A percentile compares a stretch with the other conserved stretches of the same genome.
Conservation (phyloP, 2,329 filamentous ascomycete genomes). For the Ophiostoma perfectum region DNA sequence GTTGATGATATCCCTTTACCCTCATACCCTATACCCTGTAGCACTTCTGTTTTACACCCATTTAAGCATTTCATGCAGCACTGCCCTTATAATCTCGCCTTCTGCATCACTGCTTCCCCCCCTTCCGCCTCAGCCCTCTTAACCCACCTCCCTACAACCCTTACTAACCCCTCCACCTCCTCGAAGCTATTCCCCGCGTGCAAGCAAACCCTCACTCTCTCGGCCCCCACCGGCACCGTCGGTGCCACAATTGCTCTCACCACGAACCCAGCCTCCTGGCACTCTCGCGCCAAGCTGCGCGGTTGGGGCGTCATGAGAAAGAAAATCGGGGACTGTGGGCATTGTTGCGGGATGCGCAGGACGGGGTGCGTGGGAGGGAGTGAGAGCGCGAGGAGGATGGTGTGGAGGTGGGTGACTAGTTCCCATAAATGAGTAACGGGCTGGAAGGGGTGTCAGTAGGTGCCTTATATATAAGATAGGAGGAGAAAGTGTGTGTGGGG, state of each 20-base stretch:
- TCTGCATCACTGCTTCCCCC: background rate
- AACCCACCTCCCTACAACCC: background rate
- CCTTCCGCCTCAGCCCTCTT: background rate
- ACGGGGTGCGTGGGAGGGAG: background rate
- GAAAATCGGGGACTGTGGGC: background rate
- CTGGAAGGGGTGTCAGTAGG: background rate
- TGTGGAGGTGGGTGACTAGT: background rate
- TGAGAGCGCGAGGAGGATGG: background rate
- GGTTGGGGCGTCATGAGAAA: conserved; percentile 48
- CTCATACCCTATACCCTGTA: no score
- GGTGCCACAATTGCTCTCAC: conserved; percentile 63
- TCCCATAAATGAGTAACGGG: background rate
- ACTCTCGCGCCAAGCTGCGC: conserved; percentile 52
- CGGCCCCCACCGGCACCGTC: conserved; percentile 58
- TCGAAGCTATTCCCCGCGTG: background rate
- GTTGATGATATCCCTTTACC: no score
- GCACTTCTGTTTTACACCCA: no score
- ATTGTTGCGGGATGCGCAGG: background rate
- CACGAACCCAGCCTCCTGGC: conserved; percentile 54
- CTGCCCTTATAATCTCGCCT: background rate
- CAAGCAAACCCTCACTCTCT: conserved; percentile 52
- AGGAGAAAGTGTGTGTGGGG: background rate
- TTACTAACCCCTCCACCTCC: background rate
- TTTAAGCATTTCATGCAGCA: no score
- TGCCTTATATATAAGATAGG: background rate